Base-by-base conservation (phyloP, 805 yeast genomes). In the Candida michaelii region DNA sequence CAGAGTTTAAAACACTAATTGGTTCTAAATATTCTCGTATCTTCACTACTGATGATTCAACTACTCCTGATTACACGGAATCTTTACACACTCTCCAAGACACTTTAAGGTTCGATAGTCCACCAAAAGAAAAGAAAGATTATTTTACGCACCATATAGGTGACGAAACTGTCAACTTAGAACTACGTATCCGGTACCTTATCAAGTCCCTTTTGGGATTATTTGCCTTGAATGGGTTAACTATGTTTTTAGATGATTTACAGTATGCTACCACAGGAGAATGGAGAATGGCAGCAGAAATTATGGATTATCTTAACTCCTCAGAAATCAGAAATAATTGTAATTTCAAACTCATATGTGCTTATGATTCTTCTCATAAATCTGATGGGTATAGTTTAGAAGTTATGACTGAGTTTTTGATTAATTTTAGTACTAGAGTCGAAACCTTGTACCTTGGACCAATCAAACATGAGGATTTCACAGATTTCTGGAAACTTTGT, bases 211-310 rank as follows among this genome's bases (percentile, higher is more conserved):
- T 77, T 12, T 66, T 68, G 42, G 62, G 65, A n/a, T 50, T 76
- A 3, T 58, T 76, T 36, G 69, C 72, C 7, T 48, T 48, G 3
- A 61, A 60, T 25, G 79, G 79, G 2, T 55, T 76, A 30, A 73
- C 78, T 0, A 46, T 76, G 1, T 60, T 71, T 36, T 53, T 73
- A 23, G 80, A 76, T 48, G 77, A 76, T 52, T 49, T 71, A 18
- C 76, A 75, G 40, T 69, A 72, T 67, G 64, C 73, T 42, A 59
- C 76, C 0, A 47, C 43, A 7, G 56, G 51, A 9, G 71, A 65
- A 44, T 55, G 64, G 49, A 42, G 32, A 4, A 41, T 70, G 45
- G 39, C 62, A 3, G 46, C 52, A 6, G 74, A 69, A 34, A 51
- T 64, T 4, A 39, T 59, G 51, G 49, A 15, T 55, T 44, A 38